Percentiles rank a stretch among this genome's conserved stretches.
These are phyloP conservation scores for Xylaria flabelliformis DNA, from an alignment of 495 filamentous ascomycete species.

Conservation along the genomic window DNA sequence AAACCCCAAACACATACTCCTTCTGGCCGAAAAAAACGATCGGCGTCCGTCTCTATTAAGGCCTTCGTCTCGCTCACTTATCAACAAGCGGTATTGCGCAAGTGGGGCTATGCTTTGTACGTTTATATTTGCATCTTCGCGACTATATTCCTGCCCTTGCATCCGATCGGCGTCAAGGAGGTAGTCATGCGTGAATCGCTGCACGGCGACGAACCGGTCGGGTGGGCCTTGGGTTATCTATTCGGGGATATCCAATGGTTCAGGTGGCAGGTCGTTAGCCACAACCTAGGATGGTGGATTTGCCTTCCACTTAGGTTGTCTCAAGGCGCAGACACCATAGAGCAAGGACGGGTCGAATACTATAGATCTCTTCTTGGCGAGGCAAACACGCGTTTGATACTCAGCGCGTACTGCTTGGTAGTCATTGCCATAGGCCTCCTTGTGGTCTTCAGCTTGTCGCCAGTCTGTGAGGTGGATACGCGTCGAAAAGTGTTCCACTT, in stretches of 20 bases:
- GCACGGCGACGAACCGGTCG: slow-evolving; percentile 76
- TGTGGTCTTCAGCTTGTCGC: slow-evolving; percentile 73
- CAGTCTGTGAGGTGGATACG: slow-evolving; percentile 85
- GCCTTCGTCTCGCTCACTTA: slow-evolving; percentile 82
- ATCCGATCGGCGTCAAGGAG: slow-evolving; percentile 62
- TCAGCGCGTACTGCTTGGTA: slow-evolving; percentile 73
- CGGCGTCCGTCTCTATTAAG: slow-evolving; percentile 68
- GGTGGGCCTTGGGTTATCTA: slow-evolving; percentile 90
- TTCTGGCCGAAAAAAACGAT: slow-evolving; percentile 70
- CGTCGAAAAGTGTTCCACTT: slow-evolving; percentile 98
- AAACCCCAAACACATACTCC: slow-evolving; percentile 60
- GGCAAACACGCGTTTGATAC: slow-evolving; percentile 80
- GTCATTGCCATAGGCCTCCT: slow-evolving; percentile 74
- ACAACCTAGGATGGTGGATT: slow-evolving; percentile 77
- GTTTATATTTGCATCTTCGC: slow-evolving; percentile 70
- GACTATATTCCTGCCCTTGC: slow-evolving; percentile 63
- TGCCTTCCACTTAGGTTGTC: slow-evolving; percentile 63
- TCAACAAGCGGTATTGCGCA: slow-evolving; percentile 73
- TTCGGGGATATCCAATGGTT: slow-evolving; percentile 79
- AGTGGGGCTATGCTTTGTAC: slow-evolving; percentile 82
- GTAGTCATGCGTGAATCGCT: slow-evolving; percentile 73
- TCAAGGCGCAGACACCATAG: slow-evolving; percentile 26
- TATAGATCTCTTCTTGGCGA: slow-evolving; percentile 61
- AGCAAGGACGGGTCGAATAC: slow-evolving; percentile 19
- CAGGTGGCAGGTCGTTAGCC: slow-evolving; percentile 67